phyloP scores from a whole-genome alignment of 2,329 filamentous ascomycete genomes.

The Diaporthe citrichinensis region DNA sequence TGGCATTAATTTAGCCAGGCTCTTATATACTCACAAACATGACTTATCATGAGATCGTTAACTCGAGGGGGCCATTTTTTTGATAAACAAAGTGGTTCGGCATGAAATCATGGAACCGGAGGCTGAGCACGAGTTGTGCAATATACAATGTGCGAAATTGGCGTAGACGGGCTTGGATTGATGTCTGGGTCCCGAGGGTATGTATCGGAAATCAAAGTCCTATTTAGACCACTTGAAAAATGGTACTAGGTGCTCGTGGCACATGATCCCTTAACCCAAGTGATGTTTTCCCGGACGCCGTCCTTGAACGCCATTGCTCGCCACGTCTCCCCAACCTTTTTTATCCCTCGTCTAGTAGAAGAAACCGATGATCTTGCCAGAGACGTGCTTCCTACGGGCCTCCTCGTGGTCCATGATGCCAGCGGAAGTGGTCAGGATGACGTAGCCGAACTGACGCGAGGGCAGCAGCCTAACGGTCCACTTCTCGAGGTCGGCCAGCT shows the following conservation, averaged over 20 bases:
- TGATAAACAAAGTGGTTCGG: neutral
- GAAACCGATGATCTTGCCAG: slow-evolving; percentile 99
- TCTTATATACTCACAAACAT: neutral
- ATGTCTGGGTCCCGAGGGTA: slow-evolving; percentile 23
- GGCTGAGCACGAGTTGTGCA: neutral
- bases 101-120: no score
- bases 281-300: slow-evolving; percentile 36
- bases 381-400: slow-evolving; percentile 98
- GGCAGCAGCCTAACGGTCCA: slow-evolving; percentile 99
- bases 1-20: neutral
- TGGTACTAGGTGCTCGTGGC: slow-evolving; percentile 27
- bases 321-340: slow-evolving; percentile 39
- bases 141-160: neutral
- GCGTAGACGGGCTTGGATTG: slow-evolving; percentile 33
- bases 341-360: slow-evolving; percentile 81
- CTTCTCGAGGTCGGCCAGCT: slow-evolving; percentile 98
- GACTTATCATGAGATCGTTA: neutral
- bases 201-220: slow-evolving; percentile 33
- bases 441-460: slow-evolving; percentile 99
- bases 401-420: slow-evolving; percentile 99
- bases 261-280: slow-evolving; percentile 29
- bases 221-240: slow-evolving; percentile 36
- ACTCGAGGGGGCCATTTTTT: neutral
- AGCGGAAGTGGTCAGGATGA: slow-evolving; percentile 98
- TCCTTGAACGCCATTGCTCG: slow-evolving; percentile 46